phyloP scores from a whole-genome alignment of 805 yeast genomes.

The Candida easanensis region DNA sequence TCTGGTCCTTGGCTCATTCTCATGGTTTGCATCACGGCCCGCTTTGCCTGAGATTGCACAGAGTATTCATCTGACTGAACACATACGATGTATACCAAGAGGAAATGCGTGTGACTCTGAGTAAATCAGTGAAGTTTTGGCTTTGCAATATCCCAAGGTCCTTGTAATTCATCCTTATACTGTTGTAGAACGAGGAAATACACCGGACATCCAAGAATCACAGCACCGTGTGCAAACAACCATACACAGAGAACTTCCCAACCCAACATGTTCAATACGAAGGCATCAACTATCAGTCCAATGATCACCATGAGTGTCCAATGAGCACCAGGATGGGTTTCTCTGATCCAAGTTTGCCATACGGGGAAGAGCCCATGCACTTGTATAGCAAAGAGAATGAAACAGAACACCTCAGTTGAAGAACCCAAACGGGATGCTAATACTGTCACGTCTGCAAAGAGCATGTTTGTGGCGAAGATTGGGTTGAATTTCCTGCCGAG shows the following conservation, averaged over 20 bases:
- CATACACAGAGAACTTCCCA: constrained; percentile 43
- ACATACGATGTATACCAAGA: too few species aligned
- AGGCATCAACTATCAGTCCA: constrained; percentile 27
- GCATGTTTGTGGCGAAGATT: constrained; percentile 74
- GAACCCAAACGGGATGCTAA: constrained; percentile 82
- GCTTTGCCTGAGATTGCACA: too few species aligned
- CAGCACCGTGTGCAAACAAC: constrained; percentile 44
- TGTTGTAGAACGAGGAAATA: constrained; percentile 70
- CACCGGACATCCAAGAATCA: constrained; percentile 60
- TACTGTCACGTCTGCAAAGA: constrained; percentile 83
- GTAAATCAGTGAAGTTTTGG: constrained; percentile 40
- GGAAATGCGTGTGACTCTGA: too few species aligned
- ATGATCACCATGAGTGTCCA: constrained; percentile 9
- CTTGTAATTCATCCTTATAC: constrained; percentile 82
- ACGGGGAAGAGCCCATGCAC: constrained; percentile 70
- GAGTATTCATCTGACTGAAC: too few species aligned
- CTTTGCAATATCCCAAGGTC: constrained; percentile 91
- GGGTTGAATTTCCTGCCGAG: constrained; percentile 34
- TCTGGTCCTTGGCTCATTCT: too few species aligned
- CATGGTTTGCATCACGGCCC: too few species aligned
- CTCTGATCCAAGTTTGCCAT: constrained; percentile 59
- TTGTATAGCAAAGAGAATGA: constrained; percentile 71
- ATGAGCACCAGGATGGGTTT: constrained; percentile 25
- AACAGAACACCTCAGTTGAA: constrained; percentile 77
- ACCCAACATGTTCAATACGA: constrained; percentile 40